Conservation (phyloP, 1,284 basidiomycete species). For the Sphaerobolus stellatus region DNA sequence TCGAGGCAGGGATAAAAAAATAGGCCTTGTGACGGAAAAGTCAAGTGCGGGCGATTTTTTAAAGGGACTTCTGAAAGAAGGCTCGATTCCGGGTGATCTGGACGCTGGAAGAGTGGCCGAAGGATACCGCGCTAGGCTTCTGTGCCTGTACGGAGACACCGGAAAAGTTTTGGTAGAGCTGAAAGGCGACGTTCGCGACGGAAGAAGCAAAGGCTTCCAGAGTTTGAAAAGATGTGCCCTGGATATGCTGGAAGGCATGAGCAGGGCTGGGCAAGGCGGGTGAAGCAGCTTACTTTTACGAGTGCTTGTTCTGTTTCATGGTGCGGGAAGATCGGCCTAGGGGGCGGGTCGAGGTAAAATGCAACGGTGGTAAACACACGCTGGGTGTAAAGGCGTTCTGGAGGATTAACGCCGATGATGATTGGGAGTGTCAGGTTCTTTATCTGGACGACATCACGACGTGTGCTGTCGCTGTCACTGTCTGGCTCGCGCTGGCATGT, state of each 20-base stretch:
- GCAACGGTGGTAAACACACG: slow-evolving; percentile 43
- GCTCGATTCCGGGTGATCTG: slow-evolving; percentile 38
- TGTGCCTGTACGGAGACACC: slow-evolving; percentile 44
- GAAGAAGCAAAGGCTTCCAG: slow-evolving; percentile 9
- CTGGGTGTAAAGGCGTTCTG: slow-evolving; percentile 50
- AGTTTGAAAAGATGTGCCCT: not conserved
- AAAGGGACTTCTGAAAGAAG: slow-evolving; percentile 3
- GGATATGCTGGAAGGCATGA: slow-evolving; percentile 4
- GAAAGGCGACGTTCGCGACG: slow-evolving; percentile 33
- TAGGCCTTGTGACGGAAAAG: no score
- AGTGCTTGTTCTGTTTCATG: no score
- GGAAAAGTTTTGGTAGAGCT: slow-evolving; percentile 33
- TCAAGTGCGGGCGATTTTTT: no score
- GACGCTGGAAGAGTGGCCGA: slow-evolving; percentile 48
- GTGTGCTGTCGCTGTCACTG: slow-evolving; percentile 1
- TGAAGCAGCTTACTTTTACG: no score
- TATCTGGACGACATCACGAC: slow-evolving; percentile 33
- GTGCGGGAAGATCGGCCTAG: not conserved
- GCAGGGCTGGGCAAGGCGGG: no score
- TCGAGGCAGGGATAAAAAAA: no score
- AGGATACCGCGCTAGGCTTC: slow-evolving; percentile 53
- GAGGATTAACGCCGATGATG: slow-evolving; percentile 54
- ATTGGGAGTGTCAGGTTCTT: slow-evolving; percentile 40
- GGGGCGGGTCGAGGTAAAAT: slow-evolving; percentile 22
- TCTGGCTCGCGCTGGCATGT: slow-evolving; percentile 10